A percentile compares a stretch with the other conserved stretches of the same genome.
These are phyloP conservation scores for Cavenderia fasciculata DNA, from an alignment of 78 protist genomes.

Conservation along the genomic window DNA sequence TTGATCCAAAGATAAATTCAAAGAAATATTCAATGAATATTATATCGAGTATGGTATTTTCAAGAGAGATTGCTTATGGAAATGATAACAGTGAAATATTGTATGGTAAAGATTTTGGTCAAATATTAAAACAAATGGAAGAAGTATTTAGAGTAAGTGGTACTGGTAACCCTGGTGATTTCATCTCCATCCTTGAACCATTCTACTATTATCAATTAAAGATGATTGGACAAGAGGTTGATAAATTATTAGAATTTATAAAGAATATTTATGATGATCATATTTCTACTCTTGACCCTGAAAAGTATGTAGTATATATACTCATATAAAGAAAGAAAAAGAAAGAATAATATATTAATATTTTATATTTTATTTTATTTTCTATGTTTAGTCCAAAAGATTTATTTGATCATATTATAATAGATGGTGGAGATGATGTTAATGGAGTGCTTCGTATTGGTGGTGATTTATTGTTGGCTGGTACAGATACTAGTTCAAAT, in stretches of 20 bases:
- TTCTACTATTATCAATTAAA: not conserved
- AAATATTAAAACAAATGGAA: not conserved
- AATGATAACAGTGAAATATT: not conserved
- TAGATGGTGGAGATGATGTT: not conserved
- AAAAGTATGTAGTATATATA: not conserved
- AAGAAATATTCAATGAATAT: not conserved
- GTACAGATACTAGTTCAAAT: conserved; percentile 48
- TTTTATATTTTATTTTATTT: not conserved
- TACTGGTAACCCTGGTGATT: conserved; percentile 59
- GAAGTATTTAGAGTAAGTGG: not conserved
- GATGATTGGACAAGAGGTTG: not conserved
- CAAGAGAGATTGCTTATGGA: not conserved
- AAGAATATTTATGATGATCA: not conserved
- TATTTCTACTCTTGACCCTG: not conserved
- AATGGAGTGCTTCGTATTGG: conserved; percentile 1
- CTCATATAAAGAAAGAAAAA: not conserved
- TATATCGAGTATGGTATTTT: not conserved
- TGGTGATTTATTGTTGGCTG: not conserved
- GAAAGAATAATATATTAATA: too few relatives aligned
- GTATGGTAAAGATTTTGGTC: not conserved
- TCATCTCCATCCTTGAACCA: conserved; percentile 29
- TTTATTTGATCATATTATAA: not conserved
- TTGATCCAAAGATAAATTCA: not conserved
- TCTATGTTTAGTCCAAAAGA: conserved; percentile 1
- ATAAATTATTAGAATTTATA: not conserved